Evolutionary conservation across 2,329 filamentous ascomycete genomes (phyloP).

Genomic region (Cordyceps pruinosa): DNA sequence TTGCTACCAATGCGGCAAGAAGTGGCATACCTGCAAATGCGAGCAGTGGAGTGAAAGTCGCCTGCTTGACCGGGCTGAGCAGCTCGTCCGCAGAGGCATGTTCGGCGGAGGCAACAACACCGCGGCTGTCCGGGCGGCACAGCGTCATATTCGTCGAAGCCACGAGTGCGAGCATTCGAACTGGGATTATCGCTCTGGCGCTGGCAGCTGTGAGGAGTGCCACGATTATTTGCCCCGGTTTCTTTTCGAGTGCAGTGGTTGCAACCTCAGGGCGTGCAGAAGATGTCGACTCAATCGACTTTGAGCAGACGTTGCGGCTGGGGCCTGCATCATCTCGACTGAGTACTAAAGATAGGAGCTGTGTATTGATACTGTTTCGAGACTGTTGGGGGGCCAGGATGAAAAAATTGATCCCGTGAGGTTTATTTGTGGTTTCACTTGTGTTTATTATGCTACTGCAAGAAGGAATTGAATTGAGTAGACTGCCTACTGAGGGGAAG

Average conservation of each 20-base stretch:
- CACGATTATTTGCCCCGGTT: neutral
- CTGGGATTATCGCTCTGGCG: neutral
- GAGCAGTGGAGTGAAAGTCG: constrained; percentile 28
- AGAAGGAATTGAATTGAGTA: neutral
- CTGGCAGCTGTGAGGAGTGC: neutral
- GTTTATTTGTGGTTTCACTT: too few relatives aligned
- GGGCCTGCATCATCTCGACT: too few relatives aligned
- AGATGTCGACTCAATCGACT: constrained; percentile 8
- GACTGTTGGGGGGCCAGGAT: too few relatives aligned
- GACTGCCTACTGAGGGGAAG: too few relatives aligned
- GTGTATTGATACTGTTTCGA: neutral
- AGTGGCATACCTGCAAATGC: constrained; percentile 34
- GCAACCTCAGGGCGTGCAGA: neutral
- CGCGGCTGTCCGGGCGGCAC: neutral
- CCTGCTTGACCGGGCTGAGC: neutral
- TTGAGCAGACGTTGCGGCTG: neutral
- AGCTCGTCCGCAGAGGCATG: neutral
- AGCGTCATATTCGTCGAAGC: neutral
- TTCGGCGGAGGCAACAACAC: neutral
- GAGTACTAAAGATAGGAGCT: too few relatives aligned
- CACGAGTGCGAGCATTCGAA: neutral
- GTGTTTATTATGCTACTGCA: too few relatives aligned
- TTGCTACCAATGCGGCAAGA: constrained; percentile 37
- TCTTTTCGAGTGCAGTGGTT: neutral
- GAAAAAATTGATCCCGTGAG: too few relatives aligned